Evolutionary conservation across 108 stramenopile genomes (phyloP).

Genomic region (Cyclotella baltica): DNA sequence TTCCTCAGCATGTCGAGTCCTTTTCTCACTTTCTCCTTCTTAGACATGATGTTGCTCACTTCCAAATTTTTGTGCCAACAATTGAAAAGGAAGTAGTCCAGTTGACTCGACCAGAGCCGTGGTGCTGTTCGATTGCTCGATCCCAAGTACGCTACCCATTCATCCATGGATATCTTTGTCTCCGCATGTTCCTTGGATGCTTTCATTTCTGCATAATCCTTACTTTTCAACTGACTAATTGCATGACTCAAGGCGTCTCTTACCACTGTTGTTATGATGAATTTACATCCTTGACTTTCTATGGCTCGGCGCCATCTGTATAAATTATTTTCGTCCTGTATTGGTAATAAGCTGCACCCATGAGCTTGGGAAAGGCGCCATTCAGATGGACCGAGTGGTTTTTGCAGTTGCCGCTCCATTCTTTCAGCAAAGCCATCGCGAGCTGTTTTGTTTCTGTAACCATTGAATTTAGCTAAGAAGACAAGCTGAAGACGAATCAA

Average conservation of each 20-base stretch:
- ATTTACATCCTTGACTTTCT: conserved; percentile 12
- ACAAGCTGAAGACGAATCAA: not conserved
- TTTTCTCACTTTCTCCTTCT: conserved; percentile 1
- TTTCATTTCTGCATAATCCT: not conserved
- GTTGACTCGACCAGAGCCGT: conserved; percentile 2
- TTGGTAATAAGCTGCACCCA: not conserved
- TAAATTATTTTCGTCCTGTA: not conserved
- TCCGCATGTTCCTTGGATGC: not conserved
- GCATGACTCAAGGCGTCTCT: conserved; percentile 3
- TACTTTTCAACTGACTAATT: conserved; percentile 1
- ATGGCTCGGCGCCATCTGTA: conserved; percentile 3
- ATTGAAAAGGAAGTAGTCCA: conserved; percentile 15
- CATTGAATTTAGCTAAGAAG: not conserved
- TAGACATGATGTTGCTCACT: not conserved
- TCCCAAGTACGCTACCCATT: conserved; percentile 2
- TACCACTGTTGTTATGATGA: conserved; percentile 1
- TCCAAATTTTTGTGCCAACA: conserved; percentile 2
- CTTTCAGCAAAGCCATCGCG: not conserved
- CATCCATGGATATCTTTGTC: not conserved
- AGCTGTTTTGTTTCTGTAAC: not conserved
- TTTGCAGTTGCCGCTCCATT: conserved; percentile 1
- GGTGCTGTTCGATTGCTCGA: not conserved
- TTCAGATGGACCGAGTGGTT: not conserved
- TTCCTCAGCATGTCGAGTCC: not conserved
- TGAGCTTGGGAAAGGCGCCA: conserved; percentile 7